These are phyloP conservation scores for Helichrysum umbraculigerum DNA, from an alignment of 129 eudicot genomes.

Conservation along the genomic window DNA sequence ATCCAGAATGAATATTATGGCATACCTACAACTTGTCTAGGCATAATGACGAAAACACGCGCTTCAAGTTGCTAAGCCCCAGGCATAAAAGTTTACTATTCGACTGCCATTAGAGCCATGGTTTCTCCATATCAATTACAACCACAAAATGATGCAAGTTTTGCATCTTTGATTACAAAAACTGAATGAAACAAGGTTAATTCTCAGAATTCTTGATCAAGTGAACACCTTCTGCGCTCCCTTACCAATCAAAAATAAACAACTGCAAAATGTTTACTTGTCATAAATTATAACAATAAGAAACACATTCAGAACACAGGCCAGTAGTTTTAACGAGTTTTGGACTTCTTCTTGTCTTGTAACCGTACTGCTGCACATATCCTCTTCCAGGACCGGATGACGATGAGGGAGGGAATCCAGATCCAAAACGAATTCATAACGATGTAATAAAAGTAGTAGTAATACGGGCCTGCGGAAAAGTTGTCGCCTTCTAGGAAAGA, in stretches of 20 bases:
- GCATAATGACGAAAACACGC: background rate
- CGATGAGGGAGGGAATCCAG: slow-evolving; percentile 63
- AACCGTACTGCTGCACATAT: slow-evolving; percentile 50
- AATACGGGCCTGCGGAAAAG: slow-evolving; percentile 50
- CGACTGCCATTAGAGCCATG: background rate
- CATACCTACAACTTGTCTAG: background rate
- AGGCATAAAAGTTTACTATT: background rate
- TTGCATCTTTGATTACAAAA: background rate
- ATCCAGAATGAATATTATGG: background rate
- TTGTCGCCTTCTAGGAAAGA: slow-evolving; percentile 79
- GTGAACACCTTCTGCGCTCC: slow-evolving; percentile 14
- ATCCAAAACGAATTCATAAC: slow-evolving; percentile 74
- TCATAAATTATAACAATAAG: slow-evolving; percentile 18
- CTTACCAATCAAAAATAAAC: slow-evolving; percentile 16
- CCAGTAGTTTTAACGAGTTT: slow-evolving; percentile 42
- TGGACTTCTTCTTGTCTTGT: slow-evolving; percentile 62
- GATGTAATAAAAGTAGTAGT: slow-evolving; percentile 67
- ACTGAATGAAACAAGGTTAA: background rate
- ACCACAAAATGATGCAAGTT: background rate
- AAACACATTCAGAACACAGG: background rate
- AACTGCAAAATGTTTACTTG: background rate
- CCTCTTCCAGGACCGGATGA: slow-evolving; percentile 82
- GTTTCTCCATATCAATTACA: background rate
- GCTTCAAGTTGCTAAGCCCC: background rate
- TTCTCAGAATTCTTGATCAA: slow-evolving; percentile 10